Conservation (phyloP, 768 basidiomycete genomes). For the Tricholoma matsutake region DNA sequence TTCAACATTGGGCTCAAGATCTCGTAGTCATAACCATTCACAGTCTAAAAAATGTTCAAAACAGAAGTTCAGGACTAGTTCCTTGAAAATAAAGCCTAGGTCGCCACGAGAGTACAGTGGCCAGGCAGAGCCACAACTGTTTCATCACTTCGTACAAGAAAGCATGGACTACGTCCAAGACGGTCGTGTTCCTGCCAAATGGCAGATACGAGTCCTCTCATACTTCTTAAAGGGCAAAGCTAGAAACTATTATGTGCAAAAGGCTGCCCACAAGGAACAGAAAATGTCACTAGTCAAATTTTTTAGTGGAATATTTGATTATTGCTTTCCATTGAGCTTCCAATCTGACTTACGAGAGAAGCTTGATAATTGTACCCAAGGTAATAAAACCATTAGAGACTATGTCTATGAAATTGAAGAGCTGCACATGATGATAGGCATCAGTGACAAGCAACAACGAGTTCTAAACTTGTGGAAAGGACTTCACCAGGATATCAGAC, state of each 20-base stretch:
- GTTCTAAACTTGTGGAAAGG: too few species aligned
- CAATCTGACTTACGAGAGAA: not conserved
- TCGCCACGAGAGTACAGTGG: constrained; percentile 20
- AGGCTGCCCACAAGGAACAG: not conserved
- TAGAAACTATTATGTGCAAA: constrained; percentile 2
- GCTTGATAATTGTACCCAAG: too few species aligned
- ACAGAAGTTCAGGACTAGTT: not conserved
- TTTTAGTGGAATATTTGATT: constrained; percentile 2
- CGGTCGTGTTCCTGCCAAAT: constrained; percentile 1
- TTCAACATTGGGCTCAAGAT: not conserved
- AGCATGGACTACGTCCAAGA: constrained; percentile 16
- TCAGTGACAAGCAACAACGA: too few species aligned
- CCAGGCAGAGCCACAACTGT: constrained; percentile 8
- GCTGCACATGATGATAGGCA: too few species aligned
- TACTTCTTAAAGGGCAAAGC: constrained; percentile 7
- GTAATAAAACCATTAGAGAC: too few species aligned
- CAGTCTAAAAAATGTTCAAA: not conserved
- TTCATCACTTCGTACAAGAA: constrained; percentile 18
- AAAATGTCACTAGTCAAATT: constrained; percentile 4
- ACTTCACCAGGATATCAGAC: too few species aligned
- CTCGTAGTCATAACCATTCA: too few species aligned
- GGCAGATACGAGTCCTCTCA: constrained; percentile 15
- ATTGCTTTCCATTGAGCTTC: constrained; percentile 1
- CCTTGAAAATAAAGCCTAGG: constrained; percentile 11
- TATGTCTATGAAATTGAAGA: too few species aligned